A percentile compares a stretch with the other conserved stretches of the same genome.
Evolutionary conservation across 2,329 filamentous ascomycete genomes (phyloP).

Genomic region (Ceratocystis huliohia): DNA sequence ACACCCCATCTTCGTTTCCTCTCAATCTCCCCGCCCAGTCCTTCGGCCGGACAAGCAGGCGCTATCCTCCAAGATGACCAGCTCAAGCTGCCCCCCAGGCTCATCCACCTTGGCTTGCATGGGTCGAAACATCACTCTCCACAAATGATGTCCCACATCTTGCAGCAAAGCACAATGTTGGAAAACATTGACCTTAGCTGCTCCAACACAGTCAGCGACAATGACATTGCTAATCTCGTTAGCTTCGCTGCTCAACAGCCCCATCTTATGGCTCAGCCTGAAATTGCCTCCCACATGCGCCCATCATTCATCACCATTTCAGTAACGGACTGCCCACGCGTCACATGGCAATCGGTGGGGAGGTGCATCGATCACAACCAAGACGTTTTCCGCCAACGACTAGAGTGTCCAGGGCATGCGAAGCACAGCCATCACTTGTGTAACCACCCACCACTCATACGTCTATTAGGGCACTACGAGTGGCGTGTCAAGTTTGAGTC

Average conservation of each 20-base stretch:
- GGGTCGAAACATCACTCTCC: neutral
- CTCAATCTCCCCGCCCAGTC: neutral
- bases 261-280: neutral
- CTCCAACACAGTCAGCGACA: neutral
- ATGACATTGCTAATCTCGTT: neutral
- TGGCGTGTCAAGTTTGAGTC: slow-evolving; percentile 5
- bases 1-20: neutral
- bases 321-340: neutral
- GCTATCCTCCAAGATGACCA: neutral
- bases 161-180: neutral
- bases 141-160: neutral
- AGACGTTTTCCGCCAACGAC: neutral
- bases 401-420: neutral
- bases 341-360: neutral
- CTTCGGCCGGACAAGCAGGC: neutral
- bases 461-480: neutral
- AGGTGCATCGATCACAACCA: slow-evolving; percentile 6
- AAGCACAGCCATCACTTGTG: neutral
- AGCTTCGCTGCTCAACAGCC: neutral
- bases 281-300: neutral
- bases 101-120: neutral
- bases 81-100: neutral
- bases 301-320: neutral
- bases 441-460: neutral
- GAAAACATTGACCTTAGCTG: neutral